Base-by-base conservation (phyloP, 1,284 basidiomycete species). In the Apiotrichum porosum region DNA sequence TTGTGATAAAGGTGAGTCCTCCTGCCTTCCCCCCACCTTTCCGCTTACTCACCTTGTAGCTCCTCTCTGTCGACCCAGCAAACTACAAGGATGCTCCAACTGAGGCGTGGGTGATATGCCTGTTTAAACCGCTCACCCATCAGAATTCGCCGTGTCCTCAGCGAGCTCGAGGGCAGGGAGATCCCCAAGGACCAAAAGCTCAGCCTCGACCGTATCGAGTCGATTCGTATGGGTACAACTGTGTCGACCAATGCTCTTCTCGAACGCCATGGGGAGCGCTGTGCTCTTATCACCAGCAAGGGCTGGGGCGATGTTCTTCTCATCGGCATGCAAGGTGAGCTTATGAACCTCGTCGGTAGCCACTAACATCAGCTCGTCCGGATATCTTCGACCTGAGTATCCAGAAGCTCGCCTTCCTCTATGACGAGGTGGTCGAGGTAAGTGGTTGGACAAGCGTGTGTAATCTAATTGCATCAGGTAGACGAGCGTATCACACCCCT, bases 51-150 rank as follows among this genome's bases (percentile, higher is more conserved):
- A 8, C 9, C 26, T 6, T 39, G 15, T 43, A 93, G 70, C 81
- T 93, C 3, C 73, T 93, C 40, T 92, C 89, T 0, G 86, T 89
- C 65, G 89, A 89, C 72, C 83, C 85, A 0, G 76, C 75, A 18
- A 95, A 95, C 69, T 98, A 98, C 73, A 72, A 77, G 3, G 94
- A 98, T 75, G 94, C 94, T 0, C 94, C 94, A 0, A 92, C 88
- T 14, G 67, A 69, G 49, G 65, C 55, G 58, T 62, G 12, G 51
- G 56, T 43, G 26, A 13, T 8, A 6, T 9, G 0, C 15, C 10
- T 9, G 1, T n/a, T 6, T 5, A 17, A 10, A 10, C 14, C 0
- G 38, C 30, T 42, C 28, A 21, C 42, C 15, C 31, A 38, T 33
- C 51, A 93, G 91, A 0, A 92, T 97, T 49, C 78, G 94, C 9